These are phyloP conservation scores for Epicoccum nigrum DNA, from an alignment of 2,329 filamentous ascomycete species.

Conservation along the genomic window DNA sequence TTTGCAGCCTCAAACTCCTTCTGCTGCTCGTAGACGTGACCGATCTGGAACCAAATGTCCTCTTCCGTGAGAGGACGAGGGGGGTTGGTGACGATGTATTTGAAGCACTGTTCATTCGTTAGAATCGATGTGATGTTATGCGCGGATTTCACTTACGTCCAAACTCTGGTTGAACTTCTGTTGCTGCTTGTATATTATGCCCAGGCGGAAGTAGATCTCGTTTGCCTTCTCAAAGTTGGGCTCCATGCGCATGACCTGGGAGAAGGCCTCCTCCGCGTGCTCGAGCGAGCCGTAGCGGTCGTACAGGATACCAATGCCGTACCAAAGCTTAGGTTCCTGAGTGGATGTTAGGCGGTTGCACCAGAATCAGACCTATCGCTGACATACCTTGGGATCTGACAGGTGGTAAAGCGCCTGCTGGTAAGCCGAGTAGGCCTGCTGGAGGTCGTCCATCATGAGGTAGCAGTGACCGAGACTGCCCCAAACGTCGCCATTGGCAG, in stretches of 20 bases:
- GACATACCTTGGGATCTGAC: slow-evolving; percentile 81
- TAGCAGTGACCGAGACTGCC: slow-evolving; percentile 97
- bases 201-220: slow-evolving; percentile 96
- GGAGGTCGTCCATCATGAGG: slow-evolving; percentile 97
- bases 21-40: slow-evolving; percentile 97
- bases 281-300: slow-evolving; percentile 95
- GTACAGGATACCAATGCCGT: slow-evolving; percentile 96
- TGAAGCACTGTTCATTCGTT: slow-evolving; percentile 78
- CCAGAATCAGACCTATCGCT: neutral
- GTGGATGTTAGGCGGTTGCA: slow-evolving; percentile 4
- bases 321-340: slow-evolving; percentile 96
- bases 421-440: slow-evolving; percentile 95
- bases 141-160: slow-evolving; percentile 64
- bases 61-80: slow-evolving; percentile 93
- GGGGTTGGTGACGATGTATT: slow-evolving; percentile 93
- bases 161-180: slow-evolving; percentile 91
- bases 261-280: slow-evolving; percentile 97
- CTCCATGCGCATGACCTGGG: slow-evolving; percentile 98
- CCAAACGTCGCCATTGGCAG: slow-evolving; percentile 92
- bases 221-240: slow-evolving; percentile 98
- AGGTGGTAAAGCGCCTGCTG: slow-evolving; percentile 94
- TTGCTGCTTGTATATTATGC: slow-evolving; percentile 99
- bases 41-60: slow-evolving; percentile 99
- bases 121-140: slow-evolving; percentile 4
- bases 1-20: slow-evolving; percentile 99